phyloP scores from a whole-genome alignment of 140 eudicot genomes.

The Erigeron philadelphicus region DNA sequence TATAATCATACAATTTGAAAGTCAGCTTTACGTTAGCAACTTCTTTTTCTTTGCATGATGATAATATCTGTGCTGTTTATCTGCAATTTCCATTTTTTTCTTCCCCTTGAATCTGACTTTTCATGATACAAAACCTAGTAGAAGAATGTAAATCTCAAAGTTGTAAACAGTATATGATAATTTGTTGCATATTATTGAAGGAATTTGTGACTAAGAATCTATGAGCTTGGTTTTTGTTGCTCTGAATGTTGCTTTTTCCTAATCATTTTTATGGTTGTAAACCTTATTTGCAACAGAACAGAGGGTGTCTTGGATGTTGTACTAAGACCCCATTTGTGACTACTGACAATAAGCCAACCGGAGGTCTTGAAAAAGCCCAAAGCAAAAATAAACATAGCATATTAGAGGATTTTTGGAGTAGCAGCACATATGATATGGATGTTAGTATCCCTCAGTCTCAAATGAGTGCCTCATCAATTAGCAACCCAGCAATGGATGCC shows the following conservation, averaged over 20 bases:
- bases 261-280: conserved; percentile 51
- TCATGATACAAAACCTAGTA: too few species aligned
- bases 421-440: conserved; percentile 80
- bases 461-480: conserved; percentile 70
- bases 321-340: conserved; percentile 47
- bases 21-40: too few species aligned
- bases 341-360: conserved; percentile 59
- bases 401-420: conserved; percentile 69
- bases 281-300: conserved; percentile 91
- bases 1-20: too few species aligned
- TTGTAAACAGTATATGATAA: neutral
- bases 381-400: conserved; percentile 40
- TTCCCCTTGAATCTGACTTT: too few species aligned
- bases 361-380: conserved; percentile 38
- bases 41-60: too few species aligned
- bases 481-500: conserved; percentile 49
- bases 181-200: neutral
- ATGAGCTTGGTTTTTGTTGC: neutral
- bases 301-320: conserved; percentile 97
- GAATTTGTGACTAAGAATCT: neutral
- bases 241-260: conserved; percentile 19
- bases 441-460: conserved; percentile 61
- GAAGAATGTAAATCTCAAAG: neutral
- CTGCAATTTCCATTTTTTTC: too few species aligned
- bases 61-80: too few species aligned